Evolutionary conservation across 371 early-diverging fungal species (phyloP), one percentile per base, ranked within the genome.

Genomic region (Mucor indicus): DNA sequence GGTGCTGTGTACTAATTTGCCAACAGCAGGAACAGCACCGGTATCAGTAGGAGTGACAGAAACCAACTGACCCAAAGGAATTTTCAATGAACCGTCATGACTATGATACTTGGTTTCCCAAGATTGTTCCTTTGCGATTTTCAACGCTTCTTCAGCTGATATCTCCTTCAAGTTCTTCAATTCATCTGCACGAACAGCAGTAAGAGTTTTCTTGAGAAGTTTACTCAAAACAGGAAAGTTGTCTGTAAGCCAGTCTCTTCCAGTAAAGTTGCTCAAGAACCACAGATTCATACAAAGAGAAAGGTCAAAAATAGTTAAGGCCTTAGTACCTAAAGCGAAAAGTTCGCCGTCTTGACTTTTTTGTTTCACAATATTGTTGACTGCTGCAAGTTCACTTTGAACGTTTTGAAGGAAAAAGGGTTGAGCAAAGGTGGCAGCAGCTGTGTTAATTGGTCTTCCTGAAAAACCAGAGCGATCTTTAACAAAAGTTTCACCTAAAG

Each of bases 41-140:
- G 65, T 62, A 44, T 82, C 82, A 15, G 65, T 55, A 0, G 82
- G 82, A 0, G 57, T 36, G 5, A 81, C 69, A 0, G 57, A 25
- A 3, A 81, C 76, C 4, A 40, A 6, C 23, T 71, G 61, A 2
- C 82, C 82, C 2, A 62, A 29, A 16, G 49, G 48, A 9, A 69
- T 50, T 6, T 48, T 48, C 10, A 46, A 47, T 6, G 53, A 33
- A 4, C 56, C 62, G 30, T 59, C 57, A 16, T 46, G 60, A 37
- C 32, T 37, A 15, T 32, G 12, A 19, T 42, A n/a, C 12, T 15
- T 23, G 20, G 45, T 21, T 0, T 25, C 40, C 8, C 17, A 27
- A 9, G 38, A 36, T 35, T 56, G 45, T 11, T 48, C 47, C 27
- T 44, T 53, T 3, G 48, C 53, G 1, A 39, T 13, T 12, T 50